Evolutionary conservation across 139 green algal genomes (phyloP).

Genomic region (Asterochloris erici): DNA sequence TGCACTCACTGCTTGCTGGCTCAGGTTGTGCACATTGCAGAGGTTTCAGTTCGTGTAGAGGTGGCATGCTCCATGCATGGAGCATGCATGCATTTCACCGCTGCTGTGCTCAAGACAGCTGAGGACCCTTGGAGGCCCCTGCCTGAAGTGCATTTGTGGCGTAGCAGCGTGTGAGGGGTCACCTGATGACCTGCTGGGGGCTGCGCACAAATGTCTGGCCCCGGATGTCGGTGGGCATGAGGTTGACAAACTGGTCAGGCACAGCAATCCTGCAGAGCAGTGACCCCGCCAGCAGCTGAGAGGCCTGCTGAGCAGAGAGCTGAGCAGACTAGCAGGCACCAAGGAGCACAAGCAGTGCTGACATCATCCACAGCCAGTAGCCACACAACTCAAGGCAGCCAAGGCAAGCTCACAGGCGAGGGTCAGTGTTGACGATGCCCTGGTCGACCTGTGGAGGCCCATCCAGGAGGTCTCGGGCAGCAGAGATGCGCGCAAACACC

Average conservation of each 20-base stretch:
- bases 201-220: conserved; percentile 34
- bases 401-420: not conserved
- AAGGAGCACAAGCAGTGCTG: not conserved
- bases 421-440: conserved; percentile 32
- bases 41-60: not conserved
- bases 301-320: too few relatives aligned
- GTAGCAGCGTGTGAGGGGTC: too few relatives aligned
- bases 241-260: conserved; percentile 21
- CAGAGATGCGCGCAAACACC: conserved; percentile 29
- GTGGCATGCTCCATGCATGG: not conserved
- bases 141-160: not conserved
- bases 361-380: not conserved
- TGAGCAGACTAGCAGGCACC: too few relatives aligned
- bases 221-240: conserved; percentile 32
- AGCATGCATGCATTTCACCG: not conserved
- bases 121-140: not conserved
- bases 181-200: conserved; percentile 26
- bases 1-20: not conserved
- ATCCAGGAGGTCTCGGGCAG: conserved; percentile 22
- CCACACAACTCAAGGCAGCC: too few relatives aligned
- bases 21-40: not conserved
- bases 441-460: conserved; percentile 22
- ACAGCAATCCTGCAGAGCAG: conserved; percentile 21
- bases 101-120: not conserved
- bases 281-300: too few relatives aligned